These are phyloP conservation scores for Neofusicoccum ribis DNA, from an alignment of 2,329 filamentous ascomycete genomes.

Conservation along the genomic window DNA sequence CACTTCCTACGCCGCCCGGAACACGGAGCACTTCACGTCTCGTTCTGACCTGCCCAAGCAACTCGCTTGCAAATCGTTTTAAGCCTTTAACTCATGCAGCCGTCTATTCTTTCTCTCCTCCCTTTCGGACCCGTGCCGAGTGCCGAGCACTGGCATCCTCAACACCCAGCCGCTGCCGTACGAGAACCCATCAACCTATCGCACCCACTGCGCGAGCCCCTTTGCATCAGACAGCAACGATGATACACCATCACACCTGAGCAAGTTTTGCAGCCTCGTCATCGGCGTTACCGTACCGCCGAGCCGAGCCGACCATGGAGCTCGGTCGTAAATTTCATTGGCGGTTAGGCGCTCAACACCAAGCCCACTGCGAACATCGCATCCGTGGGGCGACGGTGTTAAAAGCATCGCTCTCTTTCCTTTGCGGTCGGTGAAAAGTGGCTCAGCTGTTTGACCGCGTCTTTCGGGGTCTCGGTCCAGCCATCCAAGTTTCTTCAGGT, in stretches of 20 bases:
- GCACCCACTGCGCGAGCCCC: neutral
- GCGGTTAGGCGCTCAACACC: neutral
- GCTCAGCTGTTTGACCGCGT: neutral
- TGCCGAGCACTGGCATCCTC: neutral
- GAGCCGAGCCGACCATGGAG: neutral
- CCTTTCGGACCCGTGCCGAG: neutral
- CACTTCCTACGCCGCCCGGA: slow-evolving; percentile 4
- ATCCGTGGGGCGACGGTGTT: neutral
- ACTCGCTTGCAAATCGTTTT: slow-evolving; percentile 3
- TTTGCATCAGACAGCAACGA: neutral
- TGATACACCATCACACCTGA: neutral
- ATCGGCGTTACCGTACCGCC: neutral
- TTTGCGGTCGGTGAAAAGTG: neutral
- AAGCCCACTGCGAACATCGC: neutral
- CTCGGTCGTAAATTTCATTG: neutral
- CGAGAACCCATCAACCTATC: neutral
- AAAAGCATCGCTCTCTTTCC: neutral
- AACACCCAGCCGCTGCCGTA: slow-evolving; percentile 1
- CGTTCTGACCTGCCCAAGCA: neutral
- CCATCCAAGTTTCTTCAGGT: too few species aligned
- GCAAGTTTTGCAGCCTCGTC: neutral
- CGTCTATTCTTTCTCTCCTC: neutral
- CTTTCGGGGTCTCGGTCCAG: neutral
- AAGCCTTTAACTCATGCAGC: neutral
- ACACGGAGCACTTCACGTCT: slow-evolving; percentile 16